Evolutionary conservation across 73 alveolate species (phyloP), one percentile per base, ranked within the genome.

Genomic region (Tetrahymena thermophila): DNA sequence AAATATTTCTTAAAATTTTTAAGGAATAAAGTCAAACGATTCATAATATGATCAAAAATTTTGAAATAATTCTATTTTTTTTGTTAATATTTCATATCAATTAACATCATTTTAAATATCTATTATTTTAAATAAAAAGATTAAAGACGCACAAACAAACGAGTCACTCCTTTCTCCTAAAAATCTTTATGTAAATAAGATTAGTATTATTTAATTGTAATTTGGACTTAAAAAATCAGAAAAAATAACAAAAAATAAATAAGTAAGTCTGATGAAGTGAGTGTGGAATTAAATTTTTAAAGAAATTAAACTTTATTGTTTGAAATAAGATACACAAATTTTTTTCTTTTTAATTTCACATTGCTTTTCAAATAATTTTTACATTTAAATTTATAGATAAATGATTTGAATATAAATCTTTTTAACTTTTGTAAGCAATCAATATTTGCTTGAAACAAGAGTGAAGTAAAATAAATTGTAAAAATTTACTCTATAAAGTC

Each of bases 161-260:
- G 97, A 95, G 83, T 93, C 94, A 34, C 85, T 95, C 23, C 95
- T 95, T 0, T 95, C 97, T 44, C 97, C 97, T 28, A 95, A 95
- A 57, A 95, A 95, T 89, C 93, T 95, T 19, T 95, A 44, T 85
- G 89, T 71, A 71, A 71, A 28, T 50, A 50, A 50, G 0, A 14
- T 50, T 1, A 50, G 28, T 21, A 50, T 21, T 19, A 19, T 50
- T 19, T 19, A 50, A 19, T 50, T 50, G 31, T 21, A 50, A 19
- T 50, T 19, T 50, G 28, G 28, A 14, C 23, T 50, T 50, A 50
- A 10, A 10, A 50, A 21, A 50, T 50, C 83, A 50, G 28, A 50
- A 50, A 1, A 50, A 50, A 16, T 50, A 50, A 15, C 3, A 5
- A 50, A 10, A 50, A 19, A 50, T 50, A n/a, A n/a, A n/a, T 40